phyloP scores from a whole-genome alignment of 2,329 filamentous ascomycete species.

The Dissoconium aciculare region DNA sequence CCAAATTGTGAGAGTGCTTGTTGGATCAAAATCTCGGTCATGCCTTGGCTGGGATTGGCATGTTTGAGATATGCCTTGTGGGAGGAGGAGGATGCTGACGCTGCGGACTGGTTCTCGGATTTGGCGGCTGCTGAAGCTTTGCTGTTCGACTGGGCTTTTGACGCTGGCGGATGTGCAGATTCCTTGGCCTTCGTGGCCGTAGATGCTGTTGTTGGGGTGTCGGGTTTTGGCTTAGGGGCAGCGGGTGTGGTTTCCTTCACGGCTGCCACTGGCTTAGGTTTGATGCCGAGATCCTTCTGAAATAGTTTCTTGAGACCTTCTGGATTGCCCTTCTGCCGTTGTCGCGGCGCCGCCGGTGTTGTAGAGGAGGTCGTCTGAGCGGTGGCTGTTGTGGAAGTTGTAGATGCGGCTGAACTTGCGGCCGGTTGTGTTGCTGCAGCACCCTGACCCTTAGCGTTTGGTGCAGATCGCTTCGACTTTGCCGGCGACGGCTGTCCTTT shows the following conservation, averaged over 20 bases:
- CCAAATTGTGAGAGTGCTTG: constrained; percentile 63
- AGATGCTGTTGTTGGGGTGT: constrained; percentile 10
- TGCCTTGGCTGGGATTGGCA: constrained; percentile 71
- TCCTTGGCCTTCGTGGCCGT: constrained; percentile 7
- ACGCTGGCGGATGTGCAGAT: constrained; percentile 10
- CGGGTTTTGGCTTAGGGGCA: constrained; percentile 5
- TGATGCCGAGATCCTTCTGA: constrained; percentile 46
- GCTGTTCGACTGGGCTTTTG: constrained; percentile 17
- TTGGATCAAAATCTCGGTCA: constrained; percentile 67
- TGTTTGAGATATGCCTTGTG: constrained; percentile 41
- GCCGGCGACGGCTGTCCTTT: constrained; percentile 24
- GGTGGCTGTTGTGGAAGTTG: constrained; percentile 19
- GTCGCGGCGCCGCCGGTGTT: constrained; percentile 14
- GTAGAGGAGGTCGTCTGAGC: constrained; percentile 11
- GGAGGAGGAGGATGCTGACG: background rate
- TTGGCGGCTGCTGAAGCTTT: constrained; percentile 22
- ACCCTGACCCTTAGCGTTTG: constrained; percentile 8
- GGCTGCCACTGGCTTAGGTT: constrained; percentile 23
- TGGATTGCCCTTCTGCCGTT: constrained; percentile 13
- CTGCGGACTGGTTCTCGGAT: constrained; percentile 18
- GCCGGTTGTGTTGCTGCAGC: constrained; percentile 21
- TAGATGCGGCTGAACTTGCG: background rate
- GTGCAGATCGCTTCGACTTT: constrained; percentile 14
- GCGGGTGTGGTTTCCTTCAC: constrained; percentile 7
- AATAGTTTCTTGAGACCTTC: constrained; percentile 37